A percentile compares a stretch with the other conserved stretches of the same genome.
phyloP scores from a whole-genome alignment of 768 basidiomycete genomes.

The Lactifluus rugatus region DNA sequence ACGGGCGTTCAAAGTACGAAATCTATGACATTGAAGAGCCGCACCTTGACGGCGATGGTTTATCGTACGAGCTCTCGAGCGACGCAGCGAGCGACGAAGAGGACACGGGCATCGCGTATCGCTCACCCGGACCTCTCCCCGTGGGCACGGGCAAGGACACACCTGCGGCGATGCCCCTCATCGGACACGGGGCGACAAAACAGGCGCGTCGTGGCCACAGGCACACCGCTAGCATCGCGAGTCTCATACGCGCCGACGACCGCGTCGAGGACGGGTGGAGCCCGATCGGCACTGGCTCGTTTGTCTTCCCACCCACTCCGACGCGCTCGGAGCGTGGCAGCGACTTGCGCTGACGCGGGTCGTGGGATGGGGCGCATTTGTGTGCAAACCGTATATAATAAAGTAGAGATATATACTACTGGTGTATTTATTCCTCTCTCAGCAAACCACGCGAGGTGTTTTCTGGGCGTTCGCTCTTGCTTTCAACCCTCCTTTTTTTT shows the following conservation, averaged over 20 bases:
- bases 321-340: slow-evolving; percentile 12
- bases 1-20: slow-evolving; percentile 55
- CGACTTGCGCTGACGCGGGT: not conserved
- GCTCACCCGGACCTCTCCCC: slow-evolving; percentile 39
- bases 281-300: slow-evolving; percentile 45
- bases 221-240: slow-evolving; percentile 80
- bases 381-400: too few species aligned
- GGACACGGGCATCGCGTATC: slow-evolving; percentile 58
- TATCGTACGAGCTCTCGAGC: slow-evolving; percentile 49
- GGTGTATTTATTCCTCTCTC: too few species aligned
- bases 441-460: too few species aligned
- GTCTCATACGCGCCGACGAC: slow-evolving; percentile 69
- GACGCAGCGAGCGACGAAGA: slow-evolving; percentile 50
- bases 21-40: slow-evolving; percentile 69
- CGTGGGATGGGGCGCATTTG: too few species aligned
- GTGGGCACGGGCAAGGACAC: not conserved
- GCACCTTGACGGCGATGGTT: slow-evolving; percentile 30
- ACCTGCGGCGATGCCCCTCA: slow-evolving; percentile 30
- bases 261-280: slow-evolving; percentile 80
- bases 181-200: slow-evolving; percentile 19
- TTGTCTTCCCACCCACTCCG: slow-evolving; percentile 40
- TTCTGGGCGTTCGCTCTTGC: too few species aligned
- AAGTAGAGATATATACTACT: too few species aligned
- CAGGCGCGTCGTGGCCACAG: slow-evolving; percentile 42
- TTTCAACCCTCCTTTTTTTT: too few species aligned